Conservation (phyloP, 2,329 filamentous ascomycete species). For the Rutstroemia sp. region DNA sequence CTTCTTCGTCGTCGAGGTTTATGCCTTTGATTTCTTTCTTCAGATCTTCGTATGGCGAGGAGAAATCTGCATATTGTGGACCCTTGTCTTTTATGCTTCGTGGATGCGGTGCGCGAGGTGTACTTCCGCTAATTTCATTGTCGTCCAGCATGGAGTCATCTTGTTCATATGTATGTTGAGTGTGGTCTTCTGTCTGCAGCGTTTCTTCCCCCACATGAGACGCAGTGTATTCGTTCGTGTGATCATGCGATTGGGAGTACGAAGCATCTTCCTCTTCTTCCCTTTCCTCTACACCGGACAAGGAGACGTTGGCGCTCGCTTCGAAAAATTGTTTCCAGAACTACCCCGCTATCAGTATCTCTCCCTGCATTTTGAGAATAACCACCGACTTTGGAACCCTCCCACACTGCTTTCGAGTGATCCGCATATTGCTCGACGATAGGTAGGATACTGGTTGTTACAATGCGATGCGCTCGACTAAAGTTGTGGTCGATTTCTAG, state of each 20-base stretch:
- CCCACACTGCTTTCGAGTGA: conserved; percentile 90
- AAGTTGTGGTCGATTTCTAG: conserved; percentile 98
- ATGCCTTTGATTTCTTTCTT: conserved; percentile 53
- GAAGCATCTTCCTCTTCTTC: conserved; percentile 48
- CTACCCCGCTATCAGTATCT: conserved; percentile 37
- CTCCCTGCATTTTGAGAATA: not conserved
- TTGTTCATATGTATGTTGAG: conserved; percentile 28
- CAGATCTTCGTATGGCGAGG: conserved; percentile 70
- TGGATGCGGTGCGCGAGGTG: conserved; percentile 50
- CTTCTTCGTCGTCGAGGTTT: conserved; percentile 30
- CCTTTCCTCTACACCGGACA: conserved; percentile 87
- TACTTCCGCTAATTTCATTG: conserved; percentile 57
- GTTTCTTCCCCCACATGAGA: conserved; percentile 31
- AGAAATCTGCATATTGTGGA: conserved; percentile 55
- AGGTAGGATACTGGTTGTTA: conserved; percentile 86
- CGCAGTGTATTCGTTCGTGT: conserved; percentile 25
- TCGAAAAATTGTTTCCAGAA: conserved; percentile 99
- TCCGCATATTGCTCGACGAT: conserved; percentile 93
- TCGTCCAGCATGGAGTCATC: conserved; percentile 65
- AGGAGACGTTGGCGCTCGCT: conserved; percentile 91
- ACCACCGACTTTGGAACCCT: conserved; percentile 73
- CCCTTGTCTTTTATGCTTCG: conserved; percentile 37
- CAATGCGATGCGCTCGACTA: conserved; percentile 90
- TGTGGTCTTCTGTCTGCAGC: conserved; percentile 15
- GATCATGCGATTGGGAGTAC: conserved; percentile 28